phyloP scores from a whole-genome alignment of 495 filamentous ascomycete genomes.

The Trichoderma reesei region DNA sequence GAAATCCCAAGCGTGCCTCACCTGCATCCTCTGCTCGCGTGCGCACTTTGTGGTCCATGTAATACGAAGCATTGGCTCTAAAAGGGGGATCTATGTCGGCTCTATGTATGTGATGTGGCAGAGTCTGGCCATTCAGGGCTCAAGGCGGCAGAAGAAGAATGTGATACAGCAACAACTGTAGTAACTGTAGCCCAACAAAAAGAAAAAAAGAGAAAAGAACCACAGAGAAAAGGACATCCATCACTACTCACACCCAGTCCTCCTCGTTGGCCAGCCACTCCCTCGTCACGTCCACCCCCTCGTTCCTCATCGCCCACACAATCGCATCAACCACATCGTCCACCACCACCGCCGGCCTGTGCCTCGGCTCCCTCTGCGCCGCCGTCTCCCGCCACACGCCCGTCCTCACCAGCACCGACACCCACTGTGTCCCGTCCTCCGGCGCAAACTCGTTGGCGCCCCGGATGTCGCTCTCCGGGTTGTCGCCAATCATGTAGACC shows the following conservation, averaged over 20 bases:
- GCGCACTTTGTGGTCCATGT: neutral
- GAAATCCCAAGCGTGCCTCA: slow-evolving; percentile 3
- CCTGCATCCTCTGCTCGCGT: neutral
- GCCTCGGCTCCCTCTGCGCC: slow-evolving; percentile 75
- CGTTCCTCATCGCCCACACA: slow-evolving; percentile 30
- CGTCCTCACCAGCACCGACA: slow-evolving; percentile 70
- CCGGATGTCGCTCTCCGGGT: slow-evolving; percentile 81
- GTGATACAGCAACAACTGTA: neutral
- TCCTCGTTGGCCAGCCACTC: slow-evolving; percentile 2
- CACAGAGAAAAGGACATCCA: neutral
- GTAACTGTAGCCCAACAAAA: neutral
- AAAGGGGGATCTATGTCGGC: neutral
- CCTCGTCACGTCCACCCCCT: slow-evolving; percentile 29
- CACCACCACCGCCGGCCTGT: slow-evolving; percentile 47
- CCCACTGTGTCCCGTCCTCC: slow-evolving; percentile 59
- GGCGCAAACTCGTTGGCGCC: slow-evolving; percentile 77
- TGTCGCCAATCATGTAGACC: slow-evolving; percentile 98
- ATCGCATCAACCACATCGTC: slow-evolving; percentile 47
- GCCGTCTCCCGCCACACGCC: slow-evolving; percentile 53
- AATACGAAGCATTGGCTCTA: neutral
- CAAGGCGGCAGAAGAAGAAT: too few relatives aligned
- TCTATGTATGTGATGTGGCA: too few relatives aligned
- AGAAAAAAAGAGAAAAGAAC: neutral
- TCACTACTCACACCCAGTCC: neutral
- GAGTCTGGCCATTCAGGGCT: too few relatives aligned